Evolutionary conservation across 257 asterid genomes (phyloP), one percentile per base, ranked within the genome.

Genomic region (Solanum pinnatisectum): DNA sequence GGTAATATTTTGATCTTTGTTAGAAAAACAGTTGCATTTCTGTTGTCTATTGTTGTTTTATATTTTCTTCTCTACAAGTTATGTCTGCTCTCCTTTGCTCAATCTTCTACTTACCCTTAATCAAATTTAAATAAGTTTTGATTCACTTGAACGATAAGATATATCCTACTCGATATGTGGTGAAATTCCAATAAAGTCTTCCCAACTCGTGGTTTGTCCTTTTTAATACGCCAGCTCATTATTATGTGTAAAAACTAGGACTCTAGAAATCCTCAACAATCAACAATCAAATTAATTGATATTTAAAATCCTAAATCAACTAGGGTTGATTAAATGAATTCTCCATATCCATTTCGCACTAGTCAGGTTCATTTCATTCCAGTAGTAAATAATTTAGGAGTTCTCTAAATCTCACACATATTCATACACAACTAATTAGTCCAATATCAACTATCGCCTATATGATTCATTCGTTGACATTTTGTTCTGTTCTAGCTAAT

Each of bases 1-100:
- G 95, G 97, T 93, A 72, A 84, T 79, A 46, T 44, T 67, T 16
- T 37, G 70, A 18, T 39, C 33, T 42, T 87, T 59, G 32, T 84
- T 63, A 42, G 13, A 6, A 33, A 32, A 33, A 20, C 70, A 44
- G 44, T 82, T n/a, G 37, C n/a, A 18, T 52, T 88, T 12, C 81
- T 14, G 87, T 39, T 11, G 46, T 85, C 35, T 27, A 16, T 63
- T 20, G 37, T 81, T 23, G 18, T 42, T 71, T 13, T 33, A 22
- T 14, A 32, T 33, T 30, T 33, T 83, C 39, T 25, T 68, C 44
- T 65, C 82, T 68, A 52, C 8, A 32, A 13, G 9, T 20, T n/a
- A 25, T 40, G 25, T 65, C 16, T 87, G 49, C 83, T 12, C 81
- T 16, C 81, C 44, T n/a, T 27, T 85, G 14, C 16, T 85, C 67